Percentiles rank a stretch among this genome's conserved stretches.
phyloP scores from a whole-genome alignment of 1,139 yeast species.

The Blastobotrys persicus region DNA sequence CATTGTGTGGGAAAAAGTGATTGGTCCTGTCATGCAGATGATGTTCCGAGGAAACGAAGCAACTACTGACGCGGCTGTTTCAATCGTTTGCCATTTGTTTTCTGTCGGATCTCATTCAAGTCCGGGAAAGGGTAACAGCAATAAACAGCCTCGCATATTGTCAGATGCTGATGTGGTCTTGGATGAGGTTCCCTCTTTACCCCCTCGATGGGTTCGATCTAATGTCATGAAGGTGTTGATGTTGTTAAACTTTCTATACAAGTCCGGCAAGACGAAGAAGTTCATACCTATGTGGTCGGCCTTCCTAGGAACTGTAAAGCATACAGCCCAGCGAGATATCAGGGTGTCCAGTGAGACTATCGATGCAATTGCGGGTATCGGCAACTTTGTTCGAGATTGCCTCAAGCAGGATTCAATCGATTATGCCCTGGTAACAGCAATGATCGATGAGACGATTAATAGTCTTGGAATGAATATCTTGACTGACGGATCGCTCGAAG shows the following conservation, averaged over 20 bases:
- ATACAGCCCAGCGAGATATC: conserved; percentile 25
- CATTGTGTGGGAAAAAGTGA: conserved; percentile 19
- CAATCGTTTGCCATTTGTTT: conserved; percentile 17
- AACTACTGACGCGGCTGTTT: conserved; percentile 9
- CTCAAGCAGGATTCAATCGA: conserved; percentile 11
- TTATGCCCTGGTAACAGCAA: background rate
- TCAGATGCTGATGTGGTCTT: conserved; percentile 5
- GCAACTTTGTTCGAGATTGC: conserved; percentile 20
- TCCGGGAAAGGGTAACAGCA: conserved; percentile 10
- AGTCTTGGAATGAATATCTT: background rate
- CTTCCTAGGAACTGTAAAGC: conserved; percentile 17
- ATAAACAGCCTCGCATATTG: conserved; percentile 9
- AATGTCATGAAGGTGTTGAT: conserved; percentile 11
- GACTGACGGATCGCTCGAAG: background rate
- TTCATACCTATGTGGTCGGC: conserved; percentile 16
- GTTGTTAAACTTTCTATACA: background rate
- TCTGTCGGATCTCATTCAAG: conserved; percentile 12
- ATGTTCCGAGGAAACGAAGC: conserved; percentile 8
- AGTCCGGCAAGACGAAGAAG: background rate
- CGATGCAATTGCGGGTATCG: conserved; percentile 23
- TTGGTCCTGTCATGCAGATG: conserved; percentile 17
- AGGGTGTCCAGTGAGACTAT: conserved; percentile 25
- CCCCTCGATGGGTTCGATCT: conserved; percentile 23
- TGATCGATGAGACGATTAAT: background rate
- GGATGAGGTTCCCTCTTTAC: conserved; percentile 21